phyloP scores from a whole-genome alignment of 805 yeast genomes.

The Cyberlindnera subsufficiens region DNA sequence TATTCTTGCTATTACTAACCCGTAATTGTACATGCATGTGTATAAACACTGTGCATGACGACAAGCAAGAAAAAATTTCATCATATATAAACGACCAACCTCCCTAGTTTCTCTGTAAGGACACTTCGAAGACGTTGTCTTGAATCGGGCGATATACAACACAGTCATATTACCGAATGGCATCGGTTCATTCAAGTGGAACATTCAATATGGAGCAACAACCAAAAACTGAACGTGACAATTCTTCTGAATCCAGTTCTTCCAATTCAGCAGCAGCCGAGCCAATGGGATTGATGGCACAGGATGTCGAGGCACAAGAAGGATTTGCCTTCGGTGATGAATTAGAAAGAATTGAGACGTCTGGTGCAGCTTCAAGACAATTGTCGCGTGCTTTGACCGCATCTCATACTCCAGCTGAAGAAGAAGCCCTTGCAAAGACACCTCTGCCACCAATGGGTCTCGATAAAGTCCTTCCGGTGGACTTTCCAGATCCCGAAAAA shows the following conservation, averaged over 20 bases:
- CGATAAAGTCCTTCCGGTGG: slow-evolving; percentile 34
- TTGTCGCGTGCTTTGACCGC: slow-evolving; percentile 39
- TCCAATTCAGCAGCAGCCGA: slow-evolving; percentile 2
- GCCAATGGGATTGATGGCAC: not conserved
- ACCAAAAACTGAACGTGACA: too few relatives aligned
- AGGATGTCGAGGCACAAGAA: not conserved
- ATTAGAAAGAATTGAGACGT: slow-evolving; percentile 7
- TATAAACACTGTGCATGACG: too few relatives aligned
- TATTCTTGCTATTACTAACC: too few relatives aligned
- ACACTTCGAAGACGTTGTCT: too few relatives aligned
- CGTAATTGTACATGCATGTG: too few relatives aligned
- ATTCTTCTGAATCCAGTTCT: not conserved
- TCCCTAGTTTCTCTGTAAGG: too few relatives aligned
- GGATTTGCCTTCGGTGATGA: slow-evolving; percentile 4
- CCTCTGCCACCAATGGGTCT: slow-evolving; percentile 62
- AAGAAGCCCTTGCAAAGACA: slow-evolving; percentile 26
- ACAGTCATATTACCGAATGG: too few relatives aligned
- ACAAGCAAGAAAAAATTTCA: too few relatives aligned
- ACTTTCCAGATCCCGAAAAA: slow-evolving; percentile 56
- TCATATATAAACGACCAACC: too few relatives aligned
- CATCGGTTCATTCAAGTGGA: too few relatives aligned
- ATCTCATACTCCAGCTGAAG: slow-evolving; percentile 22
- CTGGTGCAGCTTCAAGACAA: slow-evolving; percentile 25
- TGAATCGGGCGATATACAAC: too few relatives aligned
- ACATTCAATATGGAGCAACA: too few relatives aligned